Conservation (phyloP, 75 land plant genomes). For the Cupressus sempervirens region DNA sequence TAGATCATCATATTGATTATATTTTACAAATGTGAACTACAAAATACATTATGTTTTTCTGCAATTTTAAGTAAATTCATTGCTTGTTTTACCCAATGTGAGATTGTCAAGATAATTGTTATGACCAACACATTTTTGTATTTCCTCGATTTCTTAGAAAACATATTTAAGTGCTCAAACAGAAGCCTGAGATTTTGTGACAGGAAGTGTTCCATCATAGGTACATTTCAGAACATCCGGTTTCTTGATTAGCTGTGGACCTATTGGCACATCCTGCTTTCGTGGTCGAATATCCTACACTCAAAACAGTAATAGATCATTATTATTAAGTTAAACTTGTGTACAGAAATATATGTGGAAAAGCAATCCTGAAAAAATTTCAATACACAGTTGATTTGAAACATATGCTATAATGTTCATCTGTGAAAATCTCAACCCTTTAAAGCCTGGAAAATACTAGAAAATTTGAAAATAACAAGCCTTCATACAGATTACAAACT, state of each 20-base stretch:
- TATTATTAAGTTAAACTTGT: neutral
- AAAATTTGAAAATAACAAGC: neutral
- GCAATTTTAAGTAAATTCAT: neutral
- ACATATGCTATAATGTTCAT: no score
- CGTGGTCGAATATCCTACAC: slow-evolving; percentile 81
- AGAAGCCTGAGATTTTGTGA: slow-evolving; percentile 48
- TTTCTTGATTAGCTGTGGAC: slow-evolving; percentile 48
- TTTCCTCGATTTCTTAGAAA: neutral
- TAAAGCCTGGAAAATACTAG: slow-evolving; percentile 5
- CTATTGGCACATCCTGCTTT: slow-evolving; percentile 42
- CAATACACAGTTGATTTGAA: neutral
- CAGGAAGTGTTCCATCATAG: slow-evolving; percentile 67
- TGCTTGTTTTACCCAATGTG: neutral
- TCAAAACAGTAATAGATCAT: slow-evolving; percentile 1
- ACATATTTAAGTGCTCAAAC: slow-evolving; percentile 5
- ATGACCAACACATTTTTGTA: neutral
- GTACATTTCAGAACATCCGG: slow-evolving; percentile 61
- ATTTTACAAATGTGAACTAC: neutral
- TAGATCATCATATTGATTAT: neutral
- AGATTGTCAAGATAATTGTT: neutral
- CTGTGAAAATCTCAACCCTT: no score
- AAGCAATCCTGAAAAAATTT: neutral
- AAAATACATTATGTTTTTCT: neutral
- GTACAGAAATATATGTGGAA: neutral
- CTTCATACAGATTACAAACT: neutral